Evolutionary conservation across 768 basidiomycete genomes (phyloP).

Genomic region (Suillus subalutaceus): DNA sequence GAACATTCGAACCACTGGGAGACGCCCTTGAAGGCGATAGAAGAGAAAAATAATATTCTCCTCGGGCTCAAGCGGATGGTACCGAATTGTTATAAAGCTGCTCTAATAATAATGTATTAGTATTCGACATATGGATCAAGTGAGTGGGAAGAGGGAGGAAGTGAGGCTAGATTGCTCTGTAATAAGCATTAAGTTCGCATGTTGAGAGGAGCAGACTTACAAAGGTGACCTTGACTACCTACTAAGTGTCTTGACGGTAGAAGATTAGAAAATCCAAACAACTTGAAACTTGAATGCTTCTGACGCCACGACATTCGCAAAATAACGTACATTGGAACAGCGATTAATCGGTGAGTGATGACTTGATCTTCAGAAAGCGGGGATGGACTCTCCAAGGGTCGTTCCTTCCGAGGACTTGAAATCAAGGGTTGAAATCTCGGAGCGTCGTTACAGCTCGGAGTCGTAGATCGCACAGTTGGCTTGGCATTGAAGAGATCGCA

Average conservation of each 20-base stretch:
- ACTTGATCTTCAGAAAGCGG: not conserved
- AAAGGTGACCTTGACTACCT: slow-evolving; percentile 5
- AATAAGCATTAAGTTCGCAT: slow-evolving; percentile 7
- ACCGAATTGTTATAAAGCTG: not conserved
- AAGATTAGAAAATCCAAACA: not conserved
- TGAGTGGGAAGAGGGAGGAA: slow-evolving; percentile 4
- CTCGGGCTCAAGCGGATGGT: not conserved
- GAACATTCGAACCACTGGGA: not conserved
- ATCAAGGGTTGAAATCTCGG: slow-evolving; percentile 1
- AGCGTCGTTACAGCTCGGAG: slow-evolving; percentile 2
- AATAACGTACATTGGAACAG: slow-evolving; percentile 5
- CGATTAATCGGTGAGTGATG: slow-evolving; percentile 2
- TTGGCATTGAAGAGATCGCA: not conserved
- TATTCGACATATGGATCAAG: not conserved
- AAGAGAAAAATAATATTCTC: not conserved
- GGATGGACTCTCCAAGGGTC: slow-evolving; percentile 5
- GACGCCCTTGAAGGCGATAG: not conserved
- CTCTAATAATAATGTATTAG: not conserved
- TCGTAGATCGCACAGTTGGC: not conserved
- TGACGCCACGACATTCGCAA: slow-evolving; percentile 7
- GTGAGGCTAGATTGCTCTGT: not conserved
- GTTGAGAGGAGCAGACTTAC: not conserved
- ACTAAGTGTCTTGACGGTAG: not conserved
- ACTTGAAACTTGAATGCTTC: slow-evolving; percentile 2
- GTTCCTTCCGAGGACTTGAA: slow-evolving; percentile 4